Base-by-base conservation (phyloP, 345 rosid genomes). In the Toxicodendron radicans region DNA sequence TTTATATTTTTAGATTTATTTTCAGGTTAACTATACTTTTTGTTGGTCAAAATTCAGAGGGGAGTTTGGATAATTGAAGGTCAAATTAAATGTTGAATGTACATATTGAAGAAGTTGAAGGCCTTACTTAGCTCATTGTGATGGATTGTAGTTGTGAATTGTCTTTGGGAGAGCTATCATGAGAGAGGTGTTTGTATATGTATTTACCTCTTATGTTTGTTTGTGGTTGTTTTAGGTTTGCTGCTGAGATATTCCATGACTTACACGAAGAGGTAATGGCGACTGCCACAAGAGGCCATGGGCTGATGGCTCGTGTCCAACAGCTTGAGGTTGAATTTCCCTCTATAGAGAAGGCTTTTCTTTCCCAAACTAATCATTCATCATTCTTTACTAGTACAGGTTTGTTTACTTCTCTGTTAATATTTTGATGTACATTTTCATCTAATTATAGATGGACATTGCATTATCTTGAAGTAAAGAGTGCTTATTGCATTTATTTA, bases 261-360 rank as follows among this genome's bases (percentile, higher is more conserved):
- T 84, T 96, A 91, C 98, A 96, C 77, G 99, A 96, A 79, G 98
- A 93, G 80, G 94, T 93, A 61, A 79, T 93, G 94, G 86, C 87
- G 23, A 96, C 97, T 58, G 90, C 98, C 66, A 90, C 97, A 14
- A 93, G 99, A 88, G 97, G 99, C 79, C 99, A 96, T 77, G 91
- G 90, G 77, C 83, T 96, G 5, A 85, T 83, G 91, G 93, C 79
- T 73, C 98, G 98, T 73, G 96, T 93, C 17, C 97, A 90, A 68
- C 99, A 96, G 80, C 91, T 93, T 7, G 99, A 96, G 83, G 87
- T 82, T 41, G 99, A 96, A 51, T 73, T 96, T 74, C 97, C 98
- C 76, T 84, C 86, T 32, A 62, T 92, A 13, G 99, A 96, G 89
- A 93, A 85, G 81, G 89, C 93, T 24, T 79, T 96, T 68, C 85